Evolutionary conservation across 495 filamentous ascomycete genomes (phyloP), one percentile per base, ranked within the genome.

Genomic region (Pyrenula aspistea): DNA sequence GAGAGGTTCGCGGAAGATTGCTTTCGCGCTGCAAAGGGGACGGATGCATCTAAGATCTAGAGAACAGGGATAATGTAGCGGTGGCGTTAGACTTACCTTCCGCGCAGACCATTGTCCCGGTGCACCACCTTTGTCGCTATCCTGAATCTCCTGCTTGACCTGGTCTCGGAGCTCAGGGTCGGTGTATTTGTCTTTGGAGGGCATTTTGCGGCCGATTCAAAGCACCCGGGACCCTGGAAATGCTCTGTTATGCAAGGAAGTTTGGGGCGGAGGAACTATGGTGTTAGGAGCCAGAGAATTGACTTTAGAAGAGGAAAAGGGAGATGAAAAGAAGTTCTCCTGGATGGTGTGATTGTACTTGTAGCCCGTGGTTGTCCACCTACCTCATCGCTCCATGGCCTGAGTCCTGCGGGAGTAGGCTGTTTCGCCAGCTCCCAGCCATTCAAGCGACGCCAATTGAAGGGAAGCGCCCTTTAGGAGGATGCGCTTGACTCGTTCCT

Each of bases 81-180:
- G 20, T n/a, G 31, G 15, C 12, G 12, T 1, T 3, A 2, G 2
- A 22, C 12, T 12, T 59, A 72, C 73, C 67, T 78, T 78, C 22
- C 74, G 66, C 0, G 74, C 75, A 49, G 69, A 72, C 74, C 74
- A 77, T 67, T 78, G 74, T 2, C 75, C 74, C 2, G 73, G 72
- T 53, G 68, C 67, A 10, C 75, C 74, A 22, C 75, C 74, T 57
- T 77, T 78, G 58, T 73, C 74, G 48, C 71, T 61, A 10, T 68
- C 49, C 42, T 78, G 69, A 54, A 78, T 62, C 58, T 77, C 74
- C 49, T 76, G 55, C 58, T 77, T 77, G 56, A 77, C 61, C 60
- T 76, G 42, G 51, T 77, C 67, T n/a, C 75, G 67, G 2, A 77
- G 67, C 22, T 78, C 52, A 2, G 74, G 74, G 53, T 77, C 69